Base-by-base conservation (phyloP, 2,329 filamentous ascomycete species). In the Fusarium sp. region DNA sequence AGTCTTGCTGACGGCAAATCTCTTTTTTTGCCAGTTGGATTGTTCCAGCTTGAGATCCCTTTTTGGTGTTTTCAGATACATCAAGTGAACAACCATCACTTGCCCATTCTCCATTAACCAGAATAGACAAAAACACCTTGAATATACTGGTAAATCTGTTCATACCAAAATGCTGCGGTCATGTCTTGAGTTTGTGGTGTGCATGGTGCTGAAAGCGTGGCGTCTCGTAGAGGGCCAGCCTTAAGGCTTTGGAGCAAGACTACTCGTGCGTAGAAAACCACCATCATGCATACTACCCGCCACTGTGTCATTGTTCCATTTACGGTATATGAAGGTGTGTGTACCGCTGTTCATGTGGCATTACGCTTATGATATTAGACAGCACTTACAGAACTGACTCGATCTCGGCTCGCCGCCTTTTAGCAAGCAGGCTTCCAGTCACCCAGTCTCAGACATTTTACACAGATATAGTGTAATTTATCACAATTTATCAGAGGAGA, bases 1-100 rank as follows among this genome's bases (percentile, higher is more conserved):
- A 57, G 54, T 57, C 54, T 57, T 57, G 54, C 54, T 57, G 54
- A 57, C 54, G 54, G 54, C 54, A 57, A 38, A 43, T 3, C 33
- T 17, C 15, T 27, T 12, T 37, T 57, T 57, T 57, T 57, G 17
- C 27, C 17, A 9, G 47, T 9, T 20, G 17, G 14, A 4, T 20
- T 2, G 47, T 54, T 32, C 17, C 7, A n/a, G 4, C 7, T 54
- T 14, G 6, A 14, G 9, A 32, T 52, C 4, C 1, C 1, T 32
- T 54, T 54, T 54, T 54, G 27, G 27, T 15, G 27, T 32, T 52
- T n/a, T 52, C 7, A 1, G 1, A 20, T 2, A 3, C 25, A 11
- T 50, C 17, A 32, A 8, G 17, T 14, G 10, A 32, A 5, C 2
- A 32, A 6, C 4, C 7, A 10, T 5, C 1, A 12, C 6, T 0